phyloP scores from a whole-genome alignment of 768 basidiomycete genomes.

The Rhodosporidiobolus odoratus region DNA sequence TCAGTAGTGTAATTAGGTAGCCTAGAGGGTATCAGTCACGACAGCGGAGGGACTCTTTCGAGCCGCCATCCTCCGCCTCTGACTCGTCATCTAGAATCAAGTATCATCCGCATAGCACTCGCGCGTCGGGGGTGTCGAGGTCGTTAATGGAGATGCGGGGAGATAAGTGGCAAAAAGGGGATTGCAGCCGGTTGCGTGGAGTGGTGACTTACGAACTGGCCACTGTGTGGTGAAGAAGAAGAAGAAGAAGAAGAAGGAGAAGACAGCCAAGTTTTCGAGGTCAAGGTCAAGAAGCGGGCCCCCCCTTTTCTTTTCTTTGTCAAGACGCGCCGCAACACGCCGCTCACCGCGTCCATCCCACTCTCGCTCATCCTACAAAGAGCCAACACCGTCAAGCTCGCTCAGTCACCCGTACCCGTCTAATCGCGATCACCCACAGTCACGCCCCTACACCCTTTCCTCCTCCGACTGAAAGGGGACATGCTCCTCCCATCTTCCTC shows the following conservation, averaged over 20 bases:
- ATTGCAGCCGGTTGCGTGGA: too few relatives aligned
- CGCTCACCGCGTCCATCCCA: too few relatives aligned
- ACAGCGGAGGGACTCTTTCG: slow-evolving; percentile 12
- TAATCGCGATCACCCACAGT: not conserved
- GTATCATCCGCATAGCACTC: slow-evolving; percentile 8
- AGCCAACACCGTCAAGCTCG: too few relatives aligned
- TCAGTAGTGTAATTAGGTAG: slow-evolving; percentile 26
- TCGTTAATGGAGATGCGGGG: not conserved
- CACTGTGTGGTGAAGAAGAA: not conserved
- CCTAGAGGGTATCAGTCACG: slow-evolving; percentile 21
- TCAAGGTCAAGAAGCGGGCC: too few relatives aligned
- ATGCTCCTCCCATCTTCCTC: slow-evolving; percentile 19
- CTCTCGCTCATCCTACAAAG: too few relatives aligned
- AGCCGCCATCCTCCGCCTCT: slow-evolving; percentile 25
- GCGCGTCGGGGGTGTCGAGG: not conserved
- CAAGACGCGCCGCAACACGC: too few relatives aligned
- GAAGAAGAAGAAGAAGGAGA: not conserved
- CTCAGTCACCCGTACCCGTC: too few relatives aligned
- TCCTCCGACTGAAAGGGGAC: not conserved
- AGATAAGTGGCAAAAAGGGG: too few relatives aligned
- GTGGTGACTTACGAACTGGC: too few relatives aligned
- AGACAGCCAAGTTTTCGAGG: not conserved
- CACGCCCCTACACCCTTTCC: not conserved
- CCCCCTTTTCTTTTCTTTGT: too few relatives aligned
- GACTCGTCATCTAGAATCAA: slow-evolving; percentile 25